These are phyloP conservation scores for Tolypocladium ovalisporum DNA, from an alignment of 2,329 filamentous ascomycete genomes.

Conservation along the genomic window DNA sequence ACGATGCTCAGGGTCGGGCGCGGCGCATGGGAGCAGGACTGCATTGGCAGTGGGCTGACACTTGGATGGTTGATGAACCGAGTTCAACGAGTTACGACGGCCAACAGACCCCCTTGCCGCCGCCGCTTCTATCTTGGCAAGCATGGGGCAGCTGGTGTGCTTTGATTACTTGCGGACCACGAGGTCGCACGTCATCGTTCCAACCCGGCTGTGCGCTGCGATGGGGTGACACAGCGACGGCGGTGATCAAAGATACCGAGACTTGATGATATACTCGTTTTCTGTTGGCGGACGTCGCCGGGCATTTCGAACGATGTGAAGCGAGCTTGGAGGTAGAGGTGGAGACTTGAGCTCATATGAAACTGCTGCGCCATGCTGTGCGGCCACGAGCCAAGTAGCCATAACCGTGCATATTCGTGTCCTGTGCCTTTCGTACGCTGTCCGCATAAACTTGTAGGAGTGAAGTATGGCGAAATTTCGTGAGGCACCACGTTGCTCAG, in stretches of 20 bases:
- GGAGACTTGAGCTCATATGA: too few species aligned
- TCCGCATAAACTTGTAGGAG: too few species aligned
- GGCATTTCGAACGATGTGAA: not conserved
- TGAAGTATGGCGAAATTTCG: too few species aligned
- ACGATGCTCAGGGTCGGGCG: not conserved
- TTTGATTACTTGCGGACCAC: not conserved
- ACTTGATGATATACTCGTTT: not conserved
- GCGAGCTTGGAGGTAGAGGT: too few species aligned
- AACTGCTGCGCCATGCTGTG: too few species aligned
- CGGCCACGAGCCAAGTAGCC: too few species aligned
- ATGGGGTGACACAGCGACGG: not conserved
- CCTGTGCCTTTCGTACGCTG: too few species aligned
- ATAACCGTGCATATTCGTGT: too few species aligned
- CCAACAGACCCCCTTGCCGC: too few species aligned
- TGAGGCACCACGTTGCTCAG: too few species aligned
- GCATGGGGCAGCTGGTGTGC: not conserved
- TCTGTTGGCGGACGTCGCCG: not conserved
- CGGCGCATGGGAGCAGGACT: not conserved
- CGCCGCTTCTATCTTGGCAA: not conserved
- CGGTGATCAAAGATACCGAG: not conserved
- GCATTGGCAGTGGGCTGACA: not conserved
- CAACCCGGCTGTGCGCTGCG: not conserved
- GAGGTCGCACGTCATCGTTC: not conserved
- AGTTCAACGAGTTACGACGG: not conserved
- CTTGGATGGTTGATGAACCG: not conserved